phyloP scores from a whole-genome alignment of 2,329 filamentous ascomycete species.

The Colletotrichum sp. region DNA sequence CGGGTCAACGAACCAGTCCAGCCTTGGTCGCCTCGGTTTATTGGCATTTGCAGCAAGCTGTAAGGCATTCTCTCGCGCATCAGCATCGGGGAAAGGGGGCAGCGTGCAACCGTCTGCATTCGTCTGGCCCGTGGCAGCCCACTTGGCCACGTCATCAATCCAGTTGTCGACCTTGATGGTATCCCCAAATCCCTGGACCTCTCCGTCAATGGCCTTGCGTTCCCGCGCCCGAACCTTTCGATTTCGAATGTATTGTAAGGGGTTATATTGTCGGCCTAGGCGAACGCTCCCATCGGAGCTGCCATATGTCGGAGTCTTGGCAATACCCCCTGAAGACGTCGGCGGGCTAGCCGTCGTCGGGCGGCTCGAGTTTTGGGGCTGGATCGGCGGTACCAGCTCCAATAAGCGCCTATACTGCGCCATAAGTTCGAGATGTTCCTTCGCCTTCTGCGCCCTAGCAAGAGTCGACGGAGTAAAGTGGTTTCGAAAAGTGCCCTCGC shows the following conservation, averaged over 20 bases:
- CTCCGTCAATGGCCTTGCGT: constrained; percentile 74
- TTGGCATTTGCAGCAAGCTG: constrained; percentile 46
- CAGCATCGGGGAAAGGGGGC: constrained; percentile 52
- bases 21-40: constrained; percentile 74
- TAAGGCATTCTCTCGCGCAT: constrained; percentile 42
- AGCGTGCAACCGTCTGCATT: constrained; percentile 40
- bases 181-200: constrained; percentile 79
- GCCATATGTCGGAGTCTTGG: constrained; percentile 26
- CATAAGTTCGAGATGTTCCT: constrained; percentile 83
- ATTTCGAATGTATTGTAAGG: constrained; percentile 90
- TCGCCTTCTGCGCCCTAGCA: constrained; percentile 82
- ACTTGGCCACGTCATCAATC: constrained; percentile 72
- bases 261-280: constrained; percentile 82
- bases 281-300: constrained; percentile 38
- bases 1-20: constrained; percentile 85
- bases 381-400: constrained; percentile 78
- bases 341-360: constrained; percentile 46
- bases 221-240: constrained; percentile 83
- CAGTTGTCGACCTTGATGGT: constrained; percentile 74
- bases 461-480: constrained; percentile 82
- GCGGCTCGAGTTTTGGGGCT: constrained; percentile 41
- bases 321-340: constrained; percentile 41
- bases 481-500: constrained; percentile 59
- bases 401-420: constrained; percentile 83
- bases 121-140: constrained; percentile 42